Percentiles rank a stretch among this genome's conserved stretches.
phyloP scores from a whole-genome alignment of 208 protist genomes.

The Leishmania mexicana region DNA sequence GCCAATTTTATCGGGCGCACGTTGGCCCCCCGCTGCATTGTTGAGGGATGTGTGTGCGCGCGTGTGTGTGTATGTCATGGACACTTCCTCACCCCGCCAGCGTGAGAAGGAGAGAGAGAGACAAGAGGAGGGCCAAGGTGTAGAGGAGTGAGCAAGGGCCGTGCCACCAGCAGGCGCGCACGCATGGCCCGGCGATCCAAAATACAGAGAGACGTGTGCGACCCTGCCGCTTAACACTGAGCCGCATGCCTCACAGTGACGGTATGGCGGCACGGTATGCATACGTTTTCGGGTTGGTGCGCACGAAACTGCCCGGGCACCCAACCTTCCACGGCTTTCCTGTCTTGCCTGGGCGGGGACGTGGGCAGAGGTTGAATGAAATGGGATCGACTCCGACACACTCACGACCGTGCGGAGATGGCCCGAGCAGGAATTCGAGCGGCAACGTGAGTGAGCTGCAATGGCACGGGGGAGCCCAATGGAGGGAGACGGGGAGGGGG shows the following conservation, averaged over 20 bases:
- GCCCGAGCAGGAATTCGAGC: no score
- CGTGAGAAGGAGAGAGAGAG: neutral
- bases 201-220: no score
- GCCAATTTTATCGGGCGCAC: constrained; percentile 30
- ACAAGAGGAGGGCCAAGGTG: neutral
- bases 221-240: neutral
- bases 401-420: no score
- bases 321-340: no score
- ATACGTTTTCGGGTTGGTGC: neutral
- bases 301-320: neutral
- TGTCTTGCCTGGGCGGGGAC: no score
- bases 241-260: neutral
- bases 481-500: neutral
- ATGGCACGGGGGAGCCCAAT: no score
- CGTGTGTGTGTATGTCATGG: neutral
- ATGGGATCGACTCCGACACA: no score
- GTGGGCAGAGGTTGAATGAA: no score
- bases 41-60: neutral
- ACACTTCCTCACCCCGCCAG: neutral
- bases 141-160: neutral
- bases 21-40: constrained; percentile 3
- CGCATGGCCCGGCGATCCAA: no score
- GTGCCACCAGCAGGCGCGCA: no score
- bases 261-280: neutral
- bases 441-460: no score